A percentile compares a stretch with the other conserved stretches of the same genome.
Conservation (phyloP, 768 basidiomycete species). For the Trametes elegans region DNA sequence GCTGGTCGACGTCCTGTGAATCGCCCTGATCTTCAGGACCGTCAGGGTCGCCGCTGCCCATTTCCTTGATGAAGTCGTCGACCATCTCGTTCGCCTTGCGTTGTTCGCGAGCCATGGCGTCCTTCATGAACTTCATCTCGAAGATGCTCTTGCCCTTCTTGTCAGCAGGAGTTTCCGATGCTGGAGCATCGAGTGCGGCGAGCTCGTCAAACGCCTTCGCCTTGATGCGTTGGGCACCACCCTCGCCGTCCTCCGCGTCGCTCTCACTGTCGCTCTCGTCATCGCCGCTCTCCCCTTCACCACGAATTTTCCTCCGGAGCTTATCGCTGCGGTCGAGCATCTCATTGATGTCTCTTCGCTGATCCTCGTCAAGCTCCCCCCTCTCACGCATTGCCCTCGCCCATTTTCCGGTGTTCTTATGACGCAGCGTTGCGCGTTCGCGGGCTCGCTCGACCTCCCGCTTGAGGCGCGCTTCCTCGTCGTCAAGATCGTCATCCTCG, state of each 20-base stretch:
- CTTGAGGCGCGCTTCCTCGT: constrained; percentile 55
- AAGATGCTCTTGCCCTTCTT: constrained; percentile 72
- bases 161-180: constrained; percentile 25
- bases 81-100: constrained; percentile 56
- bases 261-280: constrained; percentile 47
- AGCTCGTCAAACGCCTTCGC: constrained; percentile 78
- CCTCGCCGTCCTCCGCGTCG: constrained; percentile 36
- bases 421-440: constrained; percentile 86
- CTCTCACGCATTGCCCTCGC: constrained; percentile 70
- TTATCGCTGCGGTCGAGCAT: constrained; percentile 85
- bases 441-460: constrained; percentile 77
- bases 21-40: constrained; percentile 33
- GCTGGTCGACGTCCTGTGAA: background rate
- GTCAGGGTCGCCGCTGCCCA: constrained; percentile 45
- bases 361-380: constrained; percentile 64
- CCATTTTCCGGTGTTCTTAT: constrained; percentile 89
- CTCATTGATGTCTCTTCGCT: constrained; percentile 70
- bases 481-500: constrained; percentile 46
- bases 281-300: constrained; percentile 55
- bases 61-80: constrained; percentile 71
- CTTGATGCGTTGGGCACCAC: constrained; percentile 53
- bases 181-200: constrained; percentile 40
- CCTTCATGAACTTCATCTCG: constrained; percentile 98
- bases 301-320: constrained; percentile 72
- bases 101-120: constrained; percentile 72